Evolutionary conservation across 208 protist species (phyloP), one percentile per base, ranked within the genome.

Genomic region (Wallacemonas sp.): DNA sequence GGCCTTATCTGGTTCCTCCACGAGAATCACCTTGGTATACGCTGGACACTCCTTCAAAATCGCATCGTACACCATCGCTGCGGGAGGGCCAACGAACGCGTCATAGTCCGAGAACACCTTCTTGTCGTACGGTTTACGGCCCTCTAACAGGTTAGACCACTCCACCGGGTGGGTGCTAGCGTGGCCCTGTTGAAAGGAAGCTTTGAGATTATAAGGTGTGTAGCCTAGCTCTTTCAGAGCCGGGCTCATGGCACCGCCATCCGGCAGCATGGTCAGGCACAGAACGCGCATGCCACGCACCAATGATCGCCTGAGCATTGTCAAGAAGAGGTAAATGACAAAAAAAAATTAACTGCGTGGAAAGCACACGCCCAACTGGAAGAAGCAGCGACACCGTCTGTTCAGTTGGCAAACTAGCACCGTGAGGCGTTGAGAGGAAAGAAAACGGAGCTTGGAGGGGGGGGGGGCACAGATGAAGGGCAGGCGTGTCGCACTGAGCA

Each of bases 21-120:
- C 84, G 1, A 93, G 68, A 11, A 93, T 75, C 0, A 93, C 81
- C 69, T 93, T 93, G 22, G 87, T 93, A 69, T 86, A 93, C 21
- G 54, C 33, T 26, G 87, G 84, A 26, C 81, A 88, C 30, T 81
- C 74, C 2, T 68, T 53, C 33, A 93, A 64, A 36, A 93, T 74
- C n/a, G 60, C 31, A 41, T 81, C 73, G 68, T 90, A 89, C 44
- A 82, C 28, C 46, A 82, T 67, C 26, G 78, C 58, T 5, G 70
- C 75, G 0, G 83, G 87, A 8, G 84, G 87, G 11, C 87, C 83
- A 6, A 89, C 75, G 26, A 88, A 65, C 27, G 63, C 44, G 45
- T 93, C 87, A 54, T 82, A 83, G 55, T 86, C 70, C 14, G 42
- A 60, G 24, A 93, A 77, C 28, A 90, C 38, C 19, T 34, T 66